phyloP scores from a whole-genome alignment of 257 asterid genomes.

The Gentiana straminea region DNA sequence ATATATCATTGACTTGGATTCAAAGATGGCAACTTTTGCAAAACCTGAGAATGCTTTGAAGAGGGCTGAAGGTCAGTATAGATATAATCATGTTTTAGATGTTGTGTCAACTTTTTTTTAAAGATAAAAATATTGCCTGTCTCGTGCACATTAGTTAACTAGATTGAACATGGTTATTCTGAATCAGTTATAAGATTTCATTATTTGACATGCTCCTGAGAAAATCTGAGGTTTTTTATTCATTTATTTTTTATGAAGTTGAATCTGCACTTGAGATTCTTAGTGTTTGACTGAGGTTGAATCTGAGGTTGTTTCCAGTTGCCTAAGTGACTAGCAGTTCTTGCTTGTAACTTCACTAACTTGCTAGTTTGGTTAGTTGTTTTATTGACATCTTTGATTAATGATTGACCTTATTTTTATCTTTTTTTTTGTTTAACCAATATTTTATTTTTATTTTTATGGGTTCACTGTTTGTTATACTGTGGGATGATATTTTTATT shows the following conservation, averaged over 20 bases:
- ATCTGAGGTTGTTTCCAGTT: not conserved
- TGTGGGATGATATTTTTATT: too few species aligned
- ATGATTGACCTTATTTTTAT: not conserved
- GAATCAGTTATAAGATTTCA: not conserved
- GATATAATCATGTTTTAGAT: not conserved
- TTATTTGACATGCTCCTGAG: too few species aligned
- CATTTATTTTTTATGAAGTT: too few species aligned
- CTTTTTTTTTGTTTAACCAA: not conserved
- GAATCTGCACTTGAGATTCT: too few species aligned
- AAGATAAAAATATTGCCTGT: not conserved
- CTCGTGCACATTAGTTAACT: not conserved
- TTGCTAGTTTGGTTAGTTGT: too few species aligned
- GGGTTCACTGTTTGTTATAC: too few species aligned
- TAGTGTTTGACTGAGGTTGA: too few species aligned
- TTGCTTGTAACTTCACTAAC: not conserved
- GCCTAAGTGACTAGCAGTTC: not conserved
- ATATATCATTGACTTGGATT: too few species aligned
- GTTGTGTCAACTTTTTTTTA: not conserved
- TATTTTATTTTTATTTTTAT: conserved; percentile 2
- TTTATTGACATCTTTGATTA: not conserved
- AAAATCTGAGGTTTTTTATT: too few species aligned
- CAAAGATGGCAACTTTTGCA: conserved; percentile 16
- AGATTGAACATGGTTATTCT: not conserved
- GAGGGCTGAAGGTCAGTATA: conserved; percentile 29
- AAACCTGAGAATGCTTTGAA: conserved; percentile 33